phyloP scores from a whole-genome alignment of 2,329 filamentous ascomycete genomes.

The Botrytis paeoniae region DNA sequence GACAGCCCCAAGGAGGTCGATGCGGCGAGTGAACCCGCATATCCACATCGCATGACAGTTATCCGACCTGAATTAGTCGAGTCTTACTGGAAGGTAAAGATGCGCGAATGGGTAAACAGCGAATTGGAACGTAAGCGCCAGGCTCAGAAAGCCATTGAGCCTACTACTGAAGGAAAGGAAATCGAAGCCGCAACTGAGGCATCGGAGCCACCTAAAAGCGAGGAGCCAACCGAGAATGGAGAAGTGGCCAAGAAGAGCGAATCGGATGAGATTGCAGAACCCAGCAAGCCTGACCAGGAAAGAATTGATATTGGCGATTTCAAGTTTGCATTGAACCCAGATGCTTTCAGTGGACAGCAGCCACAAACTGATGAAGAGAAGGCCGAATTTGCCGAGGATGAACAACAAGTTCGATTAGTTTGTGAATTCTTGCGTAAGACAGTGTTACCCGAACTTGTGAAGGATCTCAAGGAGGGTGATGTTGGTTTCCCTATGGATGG shows the following conservation, averaged over 20 bases:
- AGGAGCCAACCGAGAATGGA: slow-evolving; percentile 2
- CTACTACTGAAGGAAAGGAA: not conserved
- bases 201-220: slow-evolving; percentile 10
- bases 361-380: slow-evolving; percentile 92
- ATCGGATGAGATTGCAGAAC: slow-evolving; percentile 28
- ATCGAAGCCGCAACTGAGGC: not conserved
- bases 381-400: slow-evolving; percentile 75
- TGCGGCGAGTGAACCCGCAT: slow-evolving; percentile 42
- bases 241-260: not conserved
- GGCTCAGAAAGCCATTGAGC: slow-evolving; percentile 34
- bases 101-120: slow-evolving; percentile 82
- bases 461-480: slow-evolving; percentile 86
- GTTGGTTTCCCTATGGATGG: slow-evolving; percentile 98
- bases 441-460: slow-evolving; percentile 79
- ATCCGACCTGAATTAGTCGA: slow-evolving; percentile 88
- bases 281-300: slow-evolving; percentile 44
- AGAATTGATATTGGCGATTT: slow-evolving; percentile 85
- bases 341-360: slow-evolving; percentile 88
- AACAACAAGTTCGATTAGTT: slow-evolving; percentile 81
- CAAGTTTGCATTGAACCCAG: slow-evolving; percentile 85
- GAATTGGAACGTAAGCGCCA: slow-evolving; percentile 66
- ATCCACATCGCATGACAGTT: slow-evolving; percentile 96
- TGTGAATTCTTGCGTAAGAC: slow-evolving; percentile 74
- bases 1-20: slow-evolving; percentile 38
- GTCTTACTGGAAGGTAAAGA: slow-evolving; percentile 76